Conservation (phyloP, 1,284 basidiomycete species). For the Porogramme epimiltina region DNA sequence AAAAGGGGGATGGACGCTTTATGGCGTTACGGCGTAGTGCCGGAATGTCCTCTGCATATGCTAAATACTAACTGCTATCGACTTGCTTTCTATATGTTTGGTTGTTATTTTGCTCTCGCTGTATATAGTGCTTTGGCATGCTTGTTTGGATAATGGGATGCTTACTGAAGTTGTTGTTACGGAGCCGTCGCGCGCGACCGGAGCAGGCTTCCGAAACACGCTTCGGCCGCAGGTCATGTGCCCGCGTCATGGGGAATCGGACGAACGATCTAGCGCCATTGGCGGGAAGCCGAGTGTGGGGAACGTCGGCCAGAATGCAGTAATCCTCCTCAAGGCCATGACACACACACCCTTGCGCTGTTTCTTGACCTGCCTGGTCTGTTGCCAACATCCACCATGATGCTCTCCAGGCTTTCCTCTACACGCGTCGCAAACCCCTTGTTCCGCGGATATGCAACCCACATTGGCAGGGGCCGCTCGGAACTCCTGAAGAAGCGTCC, state of each 20-base stretch:
- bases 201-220: too few species aligned
- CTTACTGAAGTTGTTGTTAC: too few species aligned
- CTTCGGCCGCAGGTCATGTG: constrained; percentile 18
- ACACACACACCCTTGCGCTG: neutral
- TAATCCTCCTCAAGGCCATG: neutral
- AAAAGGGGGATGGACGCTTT: too few species aligned
- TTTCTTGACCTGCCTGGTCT: neutral
- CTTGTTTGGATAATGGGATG: too few species aligned
- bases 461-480: constrained; percentile 39
- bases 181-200: too few species aligned
- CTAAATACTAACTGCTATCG: neutral
- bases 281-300: constrained; percentile 13
- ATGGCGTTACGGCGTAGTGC: too few species aligned
- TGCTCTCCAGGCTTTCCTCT: constrained; percentile 24
- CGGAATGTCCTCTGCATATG: too few species aligned
- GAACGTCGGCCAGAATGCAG: constrained; percentile 14
- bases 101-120: neutral
- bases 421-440: constrained; percentile 9
- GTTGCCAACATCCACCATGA: constrained; percentile 9
- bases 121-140: too few species aligned
- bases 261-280: constrained; percentile 8
- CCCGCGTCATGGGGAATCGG: constrained; percentile 21
- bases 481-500: constrained; percentile 63
- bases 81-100: neutral
- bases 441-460: constrained; percentile 48